These are phyloP conservation scores for Didymella keratinophila DNA, from an alignment of 2,329 filamentous ascomycete genomes.

Conservation along the genomic window DNA sequence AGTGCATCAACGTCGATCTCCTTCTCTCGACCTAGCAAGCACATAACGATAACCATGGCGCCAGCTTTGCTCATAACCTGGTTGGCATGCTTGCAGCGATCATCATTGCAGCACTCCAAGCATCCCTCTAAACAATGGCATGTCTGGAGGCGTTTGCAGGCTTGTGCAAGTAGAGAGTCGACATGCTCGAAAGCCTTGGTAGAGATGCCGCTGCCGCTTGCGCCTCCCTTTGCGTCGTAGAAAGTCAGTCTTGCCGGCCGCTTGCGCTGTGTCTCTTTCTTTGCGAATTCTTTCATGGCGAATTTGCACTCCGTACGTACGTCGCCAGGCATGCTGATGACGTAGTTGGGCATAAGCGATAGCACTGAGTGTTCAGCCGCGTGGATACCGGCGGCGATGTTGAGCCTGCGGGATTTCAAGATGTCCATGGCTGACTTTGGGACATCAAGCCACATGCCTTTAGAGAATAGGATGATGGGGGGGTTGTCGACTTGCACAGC, in stretches of 20 bases:
- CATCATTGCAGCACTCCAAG: slow-evolving; percentile 86
- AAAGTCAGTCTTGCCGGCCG: slow-evolving; percentile 89
- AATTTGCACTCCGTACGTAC: slow-evolving; percentile 95
- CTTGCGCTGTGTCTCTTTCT: slow-evolving; percentile 73
- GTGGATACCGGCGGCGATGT: slow-evolving; percentile 89
- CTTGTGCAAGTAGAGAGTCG: slow-evolving; percentile 77
- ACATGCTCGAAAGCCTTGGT: slow-evolving; percentile 95
- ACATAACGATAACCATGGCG: slow-evolving; percentile 79
- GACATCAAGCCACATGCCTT: slow-evolving; percentile 96
- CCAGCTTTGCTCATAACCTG: slow-evolving; percentile 94
- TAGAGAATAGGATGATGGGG: slow-evolving; percentile 82
- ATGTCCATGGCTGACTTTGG: slow-evolving; percentile 81
- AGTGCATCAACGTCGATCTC: slow-evolving; percentile 84
- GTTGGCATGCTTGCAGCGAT: slow-evolving; percentile 84
- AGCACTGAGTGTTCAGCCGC: slow-evolving; percentile 93
- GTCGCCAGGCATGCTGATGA: slow-evolving; percentile 88
- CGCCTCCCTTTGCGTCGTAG: slow-evolving; percentile 92
- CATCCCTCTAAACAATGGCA: slow-evolving; percentile 84
- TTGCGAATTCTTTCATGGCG: slow-evolving; percentile 84
- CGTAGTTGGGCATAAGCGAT: slow-evolving; percentile 86
- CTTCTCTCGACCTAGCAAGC: slow-evolving; percentile 73
- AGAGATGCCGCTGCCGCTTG: slow-evolving; percentile 82
- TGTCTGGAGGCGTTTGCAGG: slow-evolving; percentile 75
- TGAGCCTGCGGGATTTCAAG: slow-evolving; percentile 73
- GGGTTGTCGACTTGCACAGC: slow-evolving; percentile 93